Evolutionary conservation across 441 rosid species (phyloP).

Genomic region (Erodium trifolium): DNA sequence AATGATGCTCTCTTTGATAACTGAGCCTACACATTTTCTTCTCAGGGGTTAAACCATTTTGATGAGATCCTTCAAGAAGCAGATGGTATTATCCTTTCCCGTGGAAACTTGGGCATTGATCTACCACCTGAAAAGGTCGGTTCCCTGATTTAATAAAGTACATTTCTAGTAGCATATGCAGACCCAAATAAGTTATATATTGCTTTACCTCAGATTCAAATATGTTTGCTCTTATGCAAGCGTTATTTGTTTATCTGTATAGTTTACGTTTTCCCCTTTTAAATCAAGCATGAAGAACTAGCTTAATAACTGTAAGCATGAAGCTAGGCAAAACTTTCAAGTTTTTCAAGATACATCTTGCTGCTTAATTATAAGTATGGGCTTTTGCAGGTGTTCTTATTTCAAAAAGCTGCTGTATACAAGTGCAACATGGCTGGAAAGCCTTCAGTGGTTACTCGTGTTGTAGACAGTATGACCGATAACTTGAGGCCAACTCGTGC

Average conservation of each 20-base stretch:
- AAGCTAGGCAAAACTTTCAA: not conserved
- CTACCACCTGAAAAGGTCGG: slow-evolving; percentile 94
- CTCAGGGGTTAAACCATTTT: slow-evolving; percentile 85
- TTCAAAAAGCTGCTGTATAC: slow-evolving; percentile 93
- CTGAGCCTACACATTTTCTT: not conserved
- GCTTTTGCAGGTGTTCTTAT: slow-evolving; percentile 68
- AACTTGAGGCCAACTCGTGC: slow-evolving; percentile 98
- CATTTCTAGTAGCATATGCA: not conserved
- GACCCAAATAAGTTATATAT: not conserved
- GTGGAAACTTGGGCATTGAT: slow-evolving; percentile 96
- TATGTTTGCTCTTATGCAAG: not conserved
- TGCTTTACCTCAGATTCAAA: not conserved
- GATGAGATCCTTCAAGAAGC: slow-evolving; percentile 98
- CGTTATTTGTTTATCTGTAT: not conserved
- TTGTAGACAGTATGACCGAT: slow-evolving; percentile 97
- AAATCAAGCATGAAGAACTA: not conserved
- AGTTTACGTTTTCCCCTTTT: not conserved
- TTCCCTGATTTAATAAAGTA: slow-evolving; percentile 10
- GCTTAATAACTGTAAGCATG: not conserved
- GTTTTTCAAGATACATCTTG: not conserved
- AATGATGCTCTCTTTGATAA: not conserved
- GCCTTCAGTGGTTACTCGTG: slow-evolving; percentile 95
- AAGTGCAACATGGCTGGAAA: slow-evolving; percentile 99
- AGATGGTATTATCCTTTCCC: slow-evolving; percentile 94
- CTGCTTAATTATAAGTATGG: slow-evolving; percentile 11